phyloP scores from a whole-genome alignment of 1,284 basidiomycete genomes.

The Coniophora puteana region DNA sequence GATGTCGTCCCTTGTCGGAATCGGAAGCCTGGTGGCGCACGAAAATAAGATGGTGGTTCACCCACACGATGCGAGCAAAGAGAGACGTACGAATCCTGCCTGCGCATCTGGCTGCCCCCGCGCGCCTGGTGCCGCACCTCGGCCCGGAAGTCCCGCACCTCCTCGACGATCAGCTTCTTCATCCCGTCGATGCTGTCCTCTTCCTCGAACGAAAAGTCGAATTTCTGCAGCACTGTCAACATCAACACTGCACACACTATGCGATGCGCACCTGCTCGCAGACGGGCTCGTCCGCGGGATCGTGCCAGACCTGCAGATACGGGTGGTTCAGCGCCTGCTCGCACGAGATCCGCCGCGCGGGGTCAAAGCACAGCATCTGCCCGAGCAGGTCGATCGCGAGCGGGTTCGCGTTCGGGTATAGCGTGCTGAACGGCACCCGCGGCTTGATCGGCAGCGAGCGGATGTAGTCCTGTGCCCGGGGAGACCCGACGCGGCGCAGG shows the following conservation, averaged over 20 bases:
- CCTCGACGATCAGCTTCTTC: slow-evolving; percentile 93
- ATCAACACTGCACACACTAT: slow-evolving; percentile 12
- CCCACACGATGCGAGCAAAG: neutral
- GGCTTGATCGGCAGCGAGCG: slow-evolving; percentile 96
- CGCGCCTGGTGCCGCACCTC: slow-evolving; percentile 82
- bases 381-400: slow-evolving; percentile 90
- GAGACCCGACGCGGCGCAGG: slow-evolving; percentile 90
- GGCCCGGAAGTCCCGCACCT: slow-evolving; percentile 86
- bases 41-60: slow-evolving; percentile 6
- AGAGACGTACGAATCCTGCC: slow-evolving; percentile 62
- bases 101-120: slow-evolving; percentile 60
- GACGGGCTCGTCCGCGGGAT: slow-evolving; percentile 86
- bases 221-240: slow-evolving; percentile 51
- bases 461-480: slow-evolving; percentile 95
- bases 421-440: slow-evolving; percentile 84
- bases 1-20: slow-evolving; percentile 78
- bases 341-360: slow-evolving; percentile 92
- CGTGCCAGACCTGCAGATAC: slow-evolving; percentile 93
- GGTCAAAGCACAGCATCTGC: slow-evolving; percentile 94
- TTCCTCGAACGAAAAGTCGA: slow-evolving; percentile 97
- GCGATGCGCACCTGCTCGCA: slow-evolving; percentile 59
- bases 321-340: slow-evolving; percentile 95
- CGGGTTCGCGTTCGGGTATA: slow-evolving; percentile 94
- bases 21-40: slow-evolving; percentile 50
- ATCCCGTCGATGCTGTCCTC: slow-evolving; percentile 97